Evolutionary conservation across 108 stramenopile species (phyloP).

Genomic region (Chaetoceros muelleri): DNA sequence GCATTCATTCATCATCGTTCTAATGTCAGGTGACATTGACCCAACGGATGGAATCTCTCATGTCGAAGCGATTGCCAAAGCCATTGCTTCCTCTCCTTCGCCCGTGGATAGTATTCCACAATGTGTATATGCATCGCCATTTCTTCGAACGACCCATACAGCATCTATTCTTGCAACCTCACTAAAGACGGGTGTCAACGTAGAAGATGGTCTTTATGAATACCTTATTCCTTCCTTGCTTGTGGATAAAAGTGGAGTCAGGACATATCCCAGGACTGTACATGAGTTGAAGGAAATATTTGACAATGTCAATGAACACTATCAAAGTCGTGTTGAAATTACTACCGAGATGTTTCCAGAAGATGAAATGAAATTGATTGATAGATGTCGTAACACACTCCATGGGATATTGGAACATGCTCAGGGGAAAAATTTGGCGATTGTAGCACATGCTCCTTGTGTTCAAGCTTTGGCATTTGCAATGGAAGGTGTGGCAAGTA

Average conservation of each 20-base stretch:
- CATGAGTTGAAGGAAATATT: conserved; percentile 26
- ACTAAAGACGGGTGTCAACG: conserved; percentile 18
- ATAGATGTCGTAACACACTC: conserved; percentile 36
- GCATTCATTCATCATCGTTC: background rate
- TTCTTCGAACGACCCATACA: conserved; percentile 48
- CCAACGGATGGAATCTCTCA: conserved; percentile 52
- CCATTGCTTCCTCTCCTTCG: conserved; percentile 18
- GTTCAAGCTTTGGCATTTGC: conserved; percentile 44
- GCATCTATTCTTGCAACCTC: conserved; percentile 41
- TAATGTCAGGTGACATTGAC: conserved; percentile 21
- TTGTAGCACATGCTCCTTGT: conserved; percentile 68
- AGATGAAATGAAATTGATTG: conserved; percentile 39
- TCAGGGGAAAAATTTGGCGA: conserved; percentile 28
- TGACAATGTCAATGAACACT: conserved; percentile 29
- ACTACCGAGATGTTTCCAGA: conserved; percentile 19
- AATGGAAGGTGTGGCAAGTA: conserved; percentile 27
- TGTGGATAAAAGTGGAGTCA: conserved; percentile 38
- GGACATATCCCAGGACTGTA: conserved; percentile 31
- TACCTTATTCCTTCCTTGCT: conserved; percentile 62
- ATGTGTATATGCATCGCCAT: conserved; percentile 43
- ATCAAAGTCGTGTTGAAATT: conserved; percentile 27
- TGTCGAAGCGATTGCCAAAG: conserved; percentile 38
- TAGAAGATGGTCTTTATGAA: conserved; percentile 65
- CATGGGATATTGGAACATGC: conserved; percentile 26
- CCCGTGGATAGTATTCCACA: conserved; percentile 15